phyloP scores from a whole-genome alignment of 2,329 filamentous ascomycete genomes.

The Penicillium sclerotigenum region DNA sequence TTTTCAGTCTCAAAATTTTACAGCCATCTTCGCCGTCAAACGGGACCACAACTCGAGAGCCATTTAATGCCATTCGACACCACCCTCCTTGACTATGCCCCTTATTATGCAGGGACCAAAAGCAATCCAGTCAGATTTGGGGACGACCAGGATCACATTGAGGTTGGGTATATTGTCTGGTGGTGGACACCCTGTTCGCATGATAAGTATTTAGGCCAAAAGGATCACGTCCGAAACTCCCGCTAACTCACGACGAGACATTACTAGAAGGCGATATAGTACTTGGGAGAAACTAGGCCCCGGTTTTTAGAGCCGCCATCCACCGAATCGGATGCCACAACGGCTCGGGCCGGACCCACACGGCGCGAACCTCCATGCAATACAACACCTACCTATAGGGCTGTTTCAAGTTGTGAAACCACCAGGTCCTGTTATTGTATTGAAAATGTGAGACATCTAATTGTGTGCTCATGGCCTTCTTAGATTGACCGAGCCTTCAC shows the following conservation, averaged over 20 bases:
- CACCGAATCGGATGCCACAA: not conserved
- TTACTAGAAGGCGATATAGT: not conserved
- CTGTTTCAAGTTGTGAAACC: not conserved
- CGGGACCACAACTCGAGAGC: not conserved
- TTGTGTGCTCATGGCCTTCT: not conserved
- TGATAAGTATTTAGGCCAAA: not conserved
- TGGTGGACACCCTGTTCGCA: not conserved
- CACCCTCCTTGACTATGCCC: not conserved
- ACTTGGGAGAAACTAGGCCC: not conserved
- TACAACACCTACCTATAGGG: not conserved
- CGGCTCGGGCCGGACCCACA: constrained; percentile 2
- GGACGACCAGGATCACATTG: not conserved
- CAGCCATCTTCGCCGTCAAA: not conserved
- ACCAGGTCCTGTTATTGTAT: too few relatives aligned
- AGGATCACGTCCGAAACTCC: not conserved
- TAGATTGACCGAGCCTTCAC: too few relatives aligned
- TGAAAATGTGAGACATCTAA: not conserved
- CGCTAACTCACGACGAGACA: not conserved
- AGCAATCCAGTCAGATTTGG: not conserved
- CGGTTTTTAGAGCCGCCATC: not conserved
- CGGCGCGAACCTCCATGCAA: not conserved
- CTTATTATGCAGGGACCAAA: not conserved
- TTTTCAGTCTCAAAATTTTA: not conserved
- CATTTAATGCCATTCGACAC: not conserved
- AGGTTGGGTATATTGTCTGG: not conserved